A percentile compares a stretch with the other conserved stretches of the same genome.
Conservation (phyloP, 345 rosid genomes). For the Theobroma cacao region DNA sequence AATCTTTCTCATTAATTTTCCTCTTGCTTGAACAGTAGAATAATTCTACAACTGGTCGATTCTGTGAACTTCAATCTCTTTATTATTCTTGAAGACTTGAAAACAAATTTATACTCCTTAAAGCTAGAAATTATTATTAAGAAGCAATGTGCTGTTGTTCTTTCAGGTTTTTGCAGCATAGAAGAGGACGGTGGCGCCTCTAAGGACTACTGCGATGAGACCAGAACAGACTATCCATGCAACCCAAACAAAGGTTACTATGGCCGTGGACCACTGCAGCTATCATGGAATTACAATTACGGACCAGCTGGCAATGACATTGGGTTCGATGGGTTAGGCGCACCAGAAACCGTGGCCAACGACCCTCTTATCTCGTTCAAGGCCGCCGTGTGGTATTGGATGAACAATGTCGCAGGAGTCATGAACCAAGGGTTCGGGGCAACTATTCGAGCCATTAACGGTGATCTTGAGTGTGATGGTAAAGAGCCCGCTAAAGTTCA, state of each 20-base stretch:
- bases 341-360: constrained; percentile 13
- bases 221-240: constrained; percentile 28
- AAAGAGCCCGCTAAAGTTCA: constrained; percentile 29
- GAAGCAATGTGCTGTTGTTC: background rate
- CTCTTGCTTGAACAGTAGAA: too few relatives aligned
- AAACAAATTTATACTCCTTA: too few relatives aligned
- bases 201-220: constrained; percentile 26
- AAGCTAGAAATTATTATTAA: too few relatives aligned
- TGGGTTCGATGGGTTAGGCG: constrained; percentile 31
- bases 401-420: background rate
- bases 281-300: constrained; percentile 59
- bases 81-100: too few relatives aligned
- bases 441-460: constrained; percentile 35
- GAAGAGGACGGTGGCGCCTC: constrained; percentile 25
- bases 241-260: constrained; percentile 36
- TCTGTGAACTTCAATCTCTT: too few relatives aligned
- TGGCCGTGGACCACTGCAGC: constrained; percentile 59
- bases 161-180: constrained; percentile 22
- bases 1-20: too few relatives aligned
- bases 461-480: constrained; percentile 47
- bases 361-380: constrained; percentile 3
- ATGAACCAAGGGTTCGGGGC: constrained; percentile 3
- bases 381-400: constrained; percentile 2
- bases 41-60: too few relatives aligned
- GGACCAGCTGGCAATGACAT: constrained; percentile 44